phyloP scores from a whole-genome alignment of 306 rosid genomes.

The Vigna radiata region DNA sequence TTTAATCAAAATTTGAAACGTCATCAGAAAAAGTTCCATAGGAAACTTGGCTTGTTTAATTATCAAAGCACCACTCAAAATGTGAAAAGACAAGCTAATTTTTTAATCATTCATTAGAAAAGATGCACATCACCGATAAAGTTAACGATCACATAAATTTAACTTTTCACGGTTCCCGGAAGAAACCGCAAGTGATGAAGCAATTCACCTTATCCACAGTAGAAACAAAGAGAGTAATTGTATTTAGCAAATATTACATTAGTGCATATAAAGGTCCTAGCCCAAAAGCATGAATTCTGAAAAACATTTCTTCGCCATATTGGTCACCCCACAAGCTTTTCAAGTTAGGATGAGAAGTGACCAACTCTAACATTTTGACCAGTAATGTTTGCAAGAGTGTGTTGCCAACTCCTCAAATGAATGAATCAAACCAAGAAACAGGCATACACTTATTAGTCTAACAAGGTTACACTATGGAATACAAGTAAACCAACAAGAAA shows the following conservation, averaged over 20 bases:
- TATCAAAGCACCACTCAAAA: background rate
- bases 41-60: background rate
- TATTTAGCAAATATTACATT: background rate
- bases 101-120: background rate
- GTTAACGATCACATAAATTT: background rate
- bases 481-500: slow-evolving; percentile 19
- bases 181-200: too few relatives aligned
- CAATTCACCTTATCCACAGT: too few relatives aligned
- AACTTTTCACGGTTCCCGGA: background rate
- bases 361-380: background rate
- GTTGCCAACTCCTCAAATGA: background rate
- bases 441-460: background rate
- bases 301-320: background rate
- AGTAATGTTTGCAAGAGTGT: background rate
- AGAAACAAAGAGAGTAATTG: background rate
- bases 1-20: background rate
- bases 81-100: background rate
- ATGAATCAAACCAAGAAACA: background rate
- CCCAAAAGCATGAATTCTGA: background rate
- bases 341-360: background rate
- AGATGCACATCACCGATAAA: background rate
- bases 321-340: background rate
- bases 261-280: background rate
- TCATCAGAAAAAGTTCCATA: slow-evolving; percentile 1
- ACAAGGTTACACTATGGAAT: slow-evolving; percentile 1